Conservation (phyloP, 768 basidiomycete genomes). For the Naematelia aurantialba region DNA sequence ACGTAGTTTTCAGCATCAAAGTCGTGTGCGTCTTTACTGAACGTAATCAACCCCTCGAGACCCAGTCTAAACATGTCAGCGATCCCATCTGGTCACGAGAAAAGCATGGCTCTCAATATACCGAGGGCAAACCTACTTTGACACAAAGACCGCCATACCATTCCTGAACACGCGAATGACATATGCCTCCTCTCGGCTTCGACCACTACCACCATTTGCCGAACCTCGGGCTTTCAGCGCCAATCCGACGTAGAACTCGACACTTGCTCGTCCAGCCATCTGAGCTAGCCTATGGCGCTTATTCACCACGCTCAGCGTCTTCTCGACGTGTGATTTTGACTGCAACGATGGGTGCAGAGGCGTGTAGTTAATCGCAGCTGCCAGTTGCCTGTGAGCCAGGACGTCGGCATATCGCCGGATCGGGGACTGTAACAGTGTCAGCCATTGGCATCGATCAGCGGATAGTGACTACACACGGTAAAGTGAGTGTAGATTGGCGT, state of each 20-base stretch:
- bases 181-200: constrained; percentile 46
- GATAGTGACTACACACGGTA: constrained; percentile 53
- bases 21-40: constrained; percentile 74
- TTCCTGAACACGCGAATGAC: constrained; percentile 93
- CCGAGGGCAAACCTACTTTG: constrained; percentile 61
- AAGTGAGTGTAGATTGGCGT: constrained; percentile 97
- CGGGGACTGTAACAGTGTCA: constrained; percentile 59
- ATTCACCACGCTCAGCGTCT: constrained; percentile 79
- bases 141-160: constrained; percentile 93
- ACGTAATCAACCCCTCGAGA: constrained; percentile 88
- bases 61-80: constrained; percentile 62
- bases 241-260: constrained; percentile 95
- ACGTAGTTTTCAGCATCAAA: constrained; percentile 92
- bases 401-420: constrained; percentile 96
- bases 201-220: constrained; percentile 44
- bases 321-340: constrained; percentile 82
- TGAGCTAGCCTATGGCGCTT: constrained; percentile 92
- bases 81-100: background rate
- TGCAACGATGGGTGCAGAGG: constrained; percentile 83
- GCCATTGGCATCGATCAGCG: background rate
- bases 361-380: constrained; percentile 79
- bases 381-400: constrained; percentile 85
- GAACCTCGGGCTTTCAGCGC: constrained; percentile 64
- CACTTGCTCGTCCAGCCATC: constrained; percentile 92
- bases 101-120: background rate